These are phyloP conservation scores for Craspedostauros australis DNA, from an alignment of 108 stramenopile genomes.

Conservation along the genomic window DNA sequence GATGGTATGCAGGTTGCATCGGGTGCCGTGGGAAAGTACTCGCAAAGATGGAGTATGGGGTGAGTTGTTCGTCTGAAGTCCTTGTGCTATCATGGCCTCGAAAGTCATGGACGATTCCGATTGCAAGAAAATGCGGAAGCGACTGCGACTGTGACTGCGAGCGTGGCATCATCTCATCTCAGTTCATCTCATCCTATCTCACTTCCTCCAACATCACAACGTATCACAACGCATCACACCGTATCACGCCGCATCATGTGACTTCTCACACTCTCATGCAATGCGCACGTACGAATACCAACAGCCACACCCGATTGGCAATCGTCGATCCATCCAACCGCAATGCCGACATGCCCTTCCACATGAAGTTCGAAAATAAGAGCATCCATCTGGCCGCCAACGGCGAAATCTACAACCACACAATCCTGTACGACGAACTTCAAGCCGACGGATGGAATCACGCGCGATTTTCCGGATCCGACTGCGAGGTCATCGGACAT, in stretches of 20 bases:
- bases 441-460: conserved; percentile 44
- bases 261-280: conserved; percentile 29
- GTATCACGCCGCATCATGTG: too few species aligned
- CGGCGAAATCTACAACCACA: conserved; percentile 77
- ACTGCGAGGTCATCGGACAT: conserved; percentile 75
- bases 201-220: too few species aligned
- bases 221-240: too few species aligned
- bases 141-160: too few species aligned
- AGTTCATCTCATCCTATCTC: too few species aligned
- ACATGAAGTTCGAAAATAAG: conserved; percentile 36
- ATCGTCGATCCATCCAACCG: conserved; percentile 61
- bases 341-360: conserved; percentile 62
- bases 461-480: conserved; percentile 36
- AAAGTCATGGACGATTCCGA: too few species aligned
- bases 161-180: too few species aligned
- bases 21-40: conserved; percentile 19
- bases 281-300: too few species aligned
- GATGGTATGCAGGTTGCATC: conserved; percentile 37
- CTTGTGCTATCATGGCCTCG: background rate
- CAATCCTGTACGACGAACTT: conserved; percentile 35
- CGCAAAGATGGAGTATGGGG: too few species aligned
- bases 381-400: conserved; percentile 55
- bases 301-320: conserved; percentile 63
- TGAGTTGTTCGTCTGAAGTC: background rate
- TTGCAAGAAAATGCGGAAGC: too few species aligned